Conservation (phyloP, 768 basidiomycete genomes). For the Amyloporia xantha region DNA sequence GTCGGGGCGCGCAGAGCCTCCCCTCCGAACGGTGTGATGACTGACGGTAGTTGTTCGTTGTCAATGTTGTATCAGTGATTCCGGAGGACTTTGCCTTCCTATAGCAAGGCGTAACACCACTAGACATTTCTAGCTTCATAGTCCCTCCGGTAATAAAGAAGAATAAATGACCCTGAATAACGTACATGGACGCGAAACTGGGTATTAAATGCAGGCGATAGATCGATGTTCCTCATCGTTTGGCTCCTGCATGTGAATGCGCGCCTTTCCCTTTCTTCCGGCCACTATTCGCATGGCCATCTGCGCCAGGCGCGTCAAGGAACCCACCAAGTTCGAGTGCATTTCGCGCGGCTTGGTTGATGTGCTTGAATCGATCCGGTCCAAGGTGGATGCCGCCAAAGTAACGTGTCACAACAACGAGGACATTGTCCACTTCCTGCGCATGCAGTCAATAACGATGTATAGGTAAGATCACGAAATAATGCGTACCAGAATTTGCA, state of each 20-base stretch:
- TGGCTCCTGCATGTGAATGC: background rate
- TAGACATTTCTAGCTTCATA: background rate
- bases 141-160: background rate
- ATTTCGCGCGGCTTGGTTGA: conserved; percentile 91
- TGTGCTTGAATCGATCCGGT: conserved; percentile 85
- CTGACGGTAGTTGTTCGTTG: too few species aligned
- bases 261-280: conserved; percentile 1
- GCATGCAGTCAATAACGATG: background rate
- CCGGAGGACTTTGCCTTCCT: background rate
- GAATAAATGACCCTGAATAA: background rate
- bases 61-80: background rate
- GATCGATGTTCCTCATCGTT: background rate
- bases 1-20: too few species aligned
- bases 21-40: too few species aligned
- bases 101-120: too few species aligned
- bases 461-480: background rate
- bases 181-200: too few species aligned
- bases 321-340: conserved; percentile 87
- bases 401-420: conserved; percentile 90
- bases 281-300: background rate
- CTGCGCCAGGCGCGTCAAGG: conserved; percentile 39
- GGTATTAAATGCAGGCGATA: too few species aligned
- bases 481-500: conserved; percentile 72
- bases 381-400: conserved; percentile 91
- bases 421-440: conserved; percentile 75